Conservation (phyloP, 306 rosid genomes). For the Cucumis melo region DNA sequence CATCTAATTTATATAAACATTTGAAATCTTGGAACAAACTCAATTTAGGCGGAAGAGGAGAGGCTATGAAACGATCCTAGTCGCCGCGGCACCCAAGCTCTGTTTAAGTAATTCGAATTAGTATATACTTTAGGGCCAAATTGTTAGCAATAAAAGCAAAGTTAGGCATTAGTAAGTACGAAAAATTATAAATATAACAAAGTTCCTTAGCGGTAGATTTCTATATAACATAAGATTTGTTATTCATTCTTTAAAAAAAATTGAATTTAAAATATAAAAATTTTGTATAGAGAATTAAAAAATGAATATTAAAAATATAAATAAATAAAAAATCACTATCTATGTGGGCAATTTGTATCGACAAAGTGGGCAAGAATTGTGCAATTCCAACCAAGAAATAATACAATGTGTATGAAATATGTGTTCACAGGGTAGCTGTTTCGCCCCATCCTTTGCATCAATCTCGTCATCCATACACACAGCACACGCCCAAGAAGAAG, state of each 20-base stretch:
- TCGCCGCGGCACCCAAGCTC: neutral
- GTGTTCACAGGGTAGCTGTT: conserved; percentile 82
- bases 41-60: neutral
- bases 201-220: no score
- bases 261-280: no score
- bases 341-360: conserved; percentile 68
- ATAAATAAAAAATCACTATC: no score
- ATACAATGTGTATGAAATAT: conserved; percentile 72
- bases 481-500: conserved; percentile 64
- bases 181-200: no score
- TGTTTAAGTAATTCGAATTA: no score
- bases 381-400: conserved; percentile 73
- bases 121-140: neutral
- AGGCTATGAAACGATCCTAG: neutral
- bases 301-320: no score
- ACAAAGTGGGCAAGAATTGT: conserved; percentile 84
- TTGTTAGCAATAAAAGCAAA: no score
- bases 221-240: no score
- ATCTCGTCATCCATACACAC: conserved; percentile 63
- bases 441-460: conserved; percentile 48
- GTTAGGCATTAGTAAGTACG: no score
- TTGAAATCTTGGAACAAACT: neutral
- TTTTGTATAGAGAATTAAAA: no score
- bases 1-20: neutral
- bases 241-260: no score